Evolutionary conservation across 2,329 filamentous ascomycete species (phyloP).

Genomic region (Fusarium tricinctum): DNA sequence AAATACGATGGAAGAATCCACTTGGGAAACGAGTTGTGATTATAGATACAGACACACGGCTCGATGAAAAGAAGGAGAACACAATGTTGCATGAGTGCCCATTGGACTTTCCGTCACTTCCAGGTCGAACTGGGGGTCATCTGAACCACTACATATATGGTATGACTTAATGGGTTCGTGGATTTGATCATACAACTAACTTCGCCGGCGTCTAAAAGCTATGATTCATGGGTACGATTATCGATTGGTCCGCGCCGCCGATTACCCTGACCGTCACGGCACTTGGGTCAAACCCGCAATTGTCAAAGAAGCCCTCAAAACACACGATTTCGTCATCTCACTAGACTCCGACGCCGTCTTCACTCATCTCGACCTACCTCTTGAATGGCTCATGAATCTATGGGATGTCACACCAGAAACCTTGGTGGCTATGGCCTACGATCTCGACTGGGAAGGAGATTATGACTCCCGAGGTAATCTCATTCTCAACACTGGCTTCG

Average conservation of each 20-base stretch:
- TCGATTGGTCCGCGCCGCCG: conserved; percentile 60
- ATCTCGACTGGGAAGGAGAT: conserved; percentile 58
- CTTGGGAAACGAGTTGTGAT: conserved; percentile 5
- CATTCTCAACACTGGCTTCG: conserved; percentile 46
- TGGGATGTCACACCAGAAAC: conserved; percentile 59
- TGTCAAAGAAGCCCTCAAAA: conserved; percentile 55
- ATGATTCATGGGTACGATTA: conserved; percentile 65
- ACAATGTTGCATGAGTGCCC: conserved; percentile 19
- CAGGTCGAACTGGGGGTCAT: conserved; percentile 22
- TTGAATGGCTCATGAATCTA: conserved; percentile 63
- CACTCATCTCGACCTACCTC: conserved; percentile 59
- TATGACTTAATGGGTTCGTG: not conserved
- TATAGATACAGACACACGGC: conserved; percentile 23
- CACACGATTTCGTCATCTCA: conserved; percentile 59
- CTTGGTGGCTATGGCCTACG: conserved; percentile 61
- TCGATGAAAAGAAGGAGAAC: conserved; percentile 2
- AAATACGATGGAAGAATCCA: conserved; percentile 21
- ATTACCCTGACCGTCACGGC: conserved; percentile 58
- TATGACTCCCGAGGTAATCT: conserved; percentile 50
- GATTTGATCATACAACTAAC: not conserved
- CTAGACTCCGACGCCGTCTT: conserved; percentile 63
- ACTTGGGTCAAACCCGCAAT: conserved; percentile 63
- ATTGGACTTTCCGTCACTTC: not conserved
- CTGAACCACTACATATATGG: conserved; percentile 46
- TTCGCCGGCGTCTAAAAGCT: conserved; percentile 11